A percentile compares a stretch with the other conserved stretches of the same genome.
Evolutionary conservation across 2,329 filamentous ascomycete genomes (phyloP).

Genomic region (Trichoderma sp.): DNA sequence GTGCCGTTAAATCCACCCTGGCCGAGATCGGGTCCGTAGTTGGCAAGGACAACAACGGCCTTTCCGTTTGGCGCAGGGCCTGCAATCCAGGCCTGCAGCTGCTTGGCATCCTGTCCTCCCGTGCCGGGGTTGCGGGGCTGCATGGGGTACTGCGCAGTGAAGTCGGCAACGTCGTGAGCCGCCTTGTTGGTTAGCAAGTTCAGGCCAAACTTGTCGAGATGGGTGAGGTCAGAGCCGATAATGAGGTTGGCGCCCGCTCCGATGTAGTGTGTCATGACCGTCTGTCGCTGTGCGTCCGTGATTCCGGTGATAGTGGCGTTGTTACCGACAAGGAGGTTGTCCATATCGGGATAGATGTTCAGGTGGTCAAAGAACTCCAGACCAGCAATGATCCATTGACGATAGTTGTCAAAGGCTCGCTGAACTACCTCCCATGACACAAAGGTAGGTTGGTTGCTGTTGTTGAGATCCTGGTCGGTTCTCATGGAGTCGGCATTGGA

Average conservation of each 20-base stretch:
- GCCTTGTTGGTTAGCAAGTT: slow-evolving; percentile 24
- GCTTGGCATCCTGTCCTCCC: slow-evolving; percentile 25
- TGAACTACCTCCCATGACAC: slow-evolving; percentile 24
- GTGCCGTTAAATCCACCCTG: slow-evolving; percentile 24
- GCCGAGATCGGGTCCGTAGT: slow-evolving; percentile 27
- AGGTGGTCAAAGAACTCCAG: slow-evolving; percentile 22
- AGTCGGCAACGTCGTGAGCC: slow-evolving; percentile 24
- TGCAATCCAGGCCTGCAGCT: slow-evolving; percentile 28
- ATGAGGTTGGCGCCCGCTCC: slow-evolving; percentile 26
- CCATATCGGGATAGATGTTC: slow-evolving; percentile 25
- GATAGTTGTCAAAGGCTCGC: slow-evolving; percentile 28
- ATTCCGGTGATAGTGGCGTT: slow-evolving; percentile 21
- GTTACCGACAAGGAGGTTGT: slow-evolving; percentile 26
- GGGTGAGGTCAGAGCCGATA: slow-evolving; percentile 24
- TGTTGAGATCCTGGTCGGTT: slow-evolving; percentile 28
- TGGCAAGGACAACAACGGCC: slow-evolving; percentile 26
- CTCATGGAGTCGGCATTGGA: slow-evolving; percentile 27
- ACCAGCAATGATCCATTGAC: slow-evolving; percentile 27
- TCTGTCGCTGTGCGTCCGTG: slow-evolving; percentile 25
- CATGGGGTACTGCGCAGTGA: slow-evolving; percentile 25
- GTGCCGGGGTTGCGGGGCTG: slow-evolving; percentile 26
- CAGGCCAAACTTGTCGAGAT: slow-evolving; percentile 23
- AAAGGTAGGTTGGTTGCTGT: slow-evolving; percentile 20
- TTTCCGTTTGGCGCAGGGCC: slow-evolving; percentile 22
- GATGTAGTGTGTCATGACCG: slow-evolving; percentile 28